Evolutionary conservation across 768 basidiomycete species (phyloP).

Genomic region (Collybiopsis confluens): DNA sequence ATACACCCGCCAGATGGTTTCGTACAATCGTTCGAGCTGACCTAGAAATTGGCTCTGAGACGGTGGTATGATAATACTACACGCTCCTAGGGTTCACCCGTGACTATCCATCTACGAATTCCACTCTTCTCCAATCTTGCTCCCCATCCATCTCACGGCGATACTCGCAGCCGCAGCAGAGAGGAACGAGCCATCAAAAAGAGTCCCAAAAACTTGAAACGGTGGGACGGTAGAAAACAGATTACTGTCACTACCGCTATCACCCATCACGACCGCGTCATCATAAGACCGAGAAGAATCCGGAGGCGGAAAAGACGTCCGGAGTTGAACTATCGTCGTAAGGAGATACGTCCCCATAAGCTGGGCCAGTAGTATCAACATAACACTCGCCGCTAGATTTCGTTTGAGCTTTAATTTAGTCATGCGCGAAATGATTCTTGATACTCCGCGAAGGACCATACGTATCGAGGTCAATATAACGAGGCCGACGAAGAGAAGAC

Average conservation of each 20-base stretch:
- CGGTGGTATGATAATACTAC: too few species aligned
- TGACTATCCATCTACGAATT: neutral
- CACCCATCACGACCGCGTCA: neutral
- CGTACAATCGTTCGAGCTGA: too few species aligned
- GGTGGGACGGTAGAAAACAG: slow-evolving; percentile 71
- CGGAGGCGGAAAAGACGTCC: slow-evolving; percentile 74
- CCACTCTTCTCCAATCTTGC: slow-evolving; percentile 32
- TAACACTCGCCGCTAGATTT: slow-evolving; percentile 68
- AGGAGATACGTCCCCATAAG: slow-evolving; percentile 86
- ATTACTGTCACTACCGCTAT: slow-evolving; percentile 26
- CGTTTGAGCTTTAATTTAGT: slow-evolving; percentile 41
- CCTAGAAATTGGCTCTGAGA: too few species aligned
- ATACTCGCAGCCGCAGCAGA: slow-evolving; percentile 47
- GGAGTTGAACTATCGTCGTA: slow-evolving; percentile 77
- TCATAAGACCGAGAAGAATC: slow-evolving; percentile 8
- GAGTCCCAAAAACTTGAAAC: slow-evolving; percentile 66
- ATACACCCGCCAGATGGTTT: too few species aligned
- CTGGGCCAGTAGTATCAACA: slow-evolving; percentile 75
- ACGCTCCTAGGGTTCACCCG: too few species aligned
- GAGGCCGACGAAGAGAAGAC: slow-evolving; percentile 67
- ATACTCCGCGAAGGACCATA: slow-evolving; percentile 64
- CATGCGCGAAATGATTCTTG: slow-evolving; percentile 54
- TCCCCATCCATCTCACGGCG: slow-evolving; percentile 46
- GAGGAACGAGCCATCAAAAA: slow-evolving; percentile 75
- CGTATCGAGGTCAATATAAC: slow-evolving; percentile 75